A percentile compares a stretch with the other conserved stretches of the same genome.
Conservation (phyloP, 257 asterid species). For the Solanum gracilifrons region DNA sequence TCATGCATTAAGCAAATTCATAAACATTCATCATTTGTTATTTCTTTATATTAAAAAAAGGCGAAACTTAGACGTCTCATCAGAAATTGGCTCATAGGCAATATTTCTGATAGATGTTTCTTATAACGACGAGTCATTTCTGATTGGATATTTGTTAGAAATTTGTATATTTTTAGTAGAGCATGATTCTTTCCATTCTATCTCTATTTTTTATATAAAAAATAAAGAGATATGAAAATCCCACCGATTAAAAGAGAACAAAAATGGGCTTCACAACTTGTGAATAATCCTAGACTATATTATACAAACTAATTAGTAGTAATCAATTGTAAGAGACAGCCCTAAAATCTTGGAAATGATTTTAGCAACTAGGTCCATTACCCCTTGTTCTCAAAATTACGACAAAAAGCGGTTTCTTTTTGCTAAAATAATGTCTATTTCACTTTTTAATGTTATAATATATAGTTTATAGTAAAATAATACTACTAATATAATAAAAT, state of each 20-base stretch:
- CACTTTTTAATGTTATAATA: background rate
- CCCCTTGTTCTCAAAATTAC: background rate
- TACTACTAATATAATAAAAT: background rate
- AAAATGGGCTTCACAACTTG: background rate
- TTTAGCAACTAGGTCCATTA: background rate
- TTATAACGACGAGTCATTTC: background rate
- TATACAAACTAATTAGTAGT: background rate
- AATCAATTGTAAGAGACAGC: background rate
- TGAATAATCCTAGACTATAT: background rate
- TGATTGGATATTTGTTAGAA: background rate
- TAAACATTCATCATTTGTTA: background rate
- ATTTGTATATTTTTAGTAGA: background rate
- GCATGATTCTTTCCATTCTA: background rate
- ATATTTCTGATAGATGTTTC: background rate
- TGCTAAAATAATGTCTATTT: background rate
- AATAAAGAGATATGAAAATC: background rate
- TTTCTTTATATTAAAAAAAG: background rate
- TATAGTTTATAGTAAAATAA: background rate
- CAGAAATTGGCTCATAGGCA: background rate
- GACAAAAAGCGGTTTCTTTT: background rate
- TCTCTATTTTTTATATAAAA: background rate
- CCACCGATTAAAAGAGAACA: background rate
- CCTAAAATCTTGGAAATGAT: conserved; percentile 1
- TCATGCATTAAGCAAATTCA: background rate
- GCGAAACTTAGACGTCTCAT: no score